Evolutionary conservation across 495 filamentous ascomycete species (phyloP), one percentile per base, ranked within the genome.

Genomic region (Penicillium daleae): DNA sequence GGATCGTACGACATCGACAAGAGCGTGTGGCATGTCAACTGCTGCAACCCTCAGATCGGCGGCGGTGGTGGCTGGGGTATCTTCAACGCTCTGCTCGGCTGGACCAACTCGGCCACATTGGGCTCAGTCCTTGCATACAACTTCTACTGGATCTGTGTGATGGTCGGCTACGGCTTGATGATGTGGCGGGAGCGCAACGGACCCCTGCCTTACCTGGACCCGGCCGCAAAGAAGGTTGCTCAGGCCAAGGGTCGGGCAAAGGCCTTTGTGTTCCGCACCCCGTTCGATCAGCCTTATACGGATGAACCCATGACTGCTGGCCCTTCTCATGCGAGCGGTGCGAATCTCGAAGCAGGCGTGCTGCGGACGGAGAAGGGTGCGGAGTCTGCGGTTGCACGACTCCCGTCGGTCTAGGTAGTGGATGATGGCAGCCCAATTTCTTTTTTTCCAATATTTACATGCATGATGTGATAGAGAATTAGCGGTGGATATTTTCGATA

Each of bases 21-120:
- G 64, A 93, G 86, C 51, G 92, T 97, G 3, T 97, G 93, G 93
- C 93, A 97, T 69, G 86, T 96, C 53, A 96, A 97, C 68, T 96
- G 91, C 79, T 96, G 92, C 73, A 93, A 84, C 57, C 87, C 92
- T 0, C 74, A 80, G 22, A 51, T 89, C 17, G 86, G 87, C 56
- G 90, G 90, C 33, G 92, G 91, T 19, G 86, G 85, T 48, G 92
- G 92, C 26, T 97, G 93, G 93, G 92, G 92, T 48, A 85, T 97
- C 69, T 96, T 97, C 81, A 96, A 94, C 63, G 87, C 90, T 19
- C 76, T 88, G 13, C 65, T 84, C 9, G 93, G 93, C 24, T 97
- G 93, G 93, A 85, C 87, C 60, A 97, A 97, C 74, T 90, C 90
- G 0, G 93, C 92, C 1, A 94, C 92, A 0, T 92, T 94, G 59